phyloP scores from a whole-genome alignment of 345 rosid species.

The Pistacia integerrima region DNA sequence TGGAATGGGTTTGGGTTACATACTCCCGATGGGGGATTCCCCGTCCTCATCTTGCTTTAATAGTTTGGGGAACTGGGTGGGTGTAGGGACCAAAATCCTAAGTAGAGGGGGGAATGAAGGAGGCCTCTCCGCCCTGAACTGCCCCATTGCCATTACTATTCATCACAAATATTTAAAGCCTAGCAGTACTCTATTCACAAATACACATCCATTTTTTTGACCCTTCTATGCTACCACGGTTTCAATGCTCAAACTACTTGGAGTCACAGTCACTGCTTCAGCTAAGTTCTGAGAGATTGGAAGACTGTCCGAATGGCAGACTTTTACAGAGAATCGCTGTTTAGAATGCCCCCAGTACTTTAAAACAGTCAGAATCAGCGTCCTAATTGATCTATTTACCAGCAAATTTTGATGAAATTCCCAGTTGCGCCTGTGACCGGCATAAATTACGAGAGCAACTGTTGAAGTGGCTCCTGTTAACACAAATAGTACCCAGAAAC shows the following conservation, averaged over 20 bases:
- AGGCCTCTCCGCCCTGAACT: too few relatives aligned
- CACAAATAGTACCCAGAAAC: constrained; percentile 23
- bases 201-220: not conserved
- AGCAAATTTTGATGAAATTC: not conserved
- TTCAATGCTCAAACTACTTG: not conserved
- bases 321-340: not conserved
- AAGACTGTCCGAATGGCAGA: not conserved
- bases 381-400: not conserved
- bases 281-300: not conserved
- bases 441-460: constrained; percentile 13
- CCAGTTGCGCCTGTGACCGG: not conserved
- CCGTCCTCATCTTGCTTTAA: too few relatives aligned
- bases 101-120: too few relatives aligned
- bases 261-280: not conserved
- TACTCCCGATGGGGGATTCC: too few relatives aligned
- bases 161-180: too few relatives aligned
- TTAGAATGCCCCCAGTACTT: not conserved
- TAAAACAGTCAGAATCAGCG: not conserved
- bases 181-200: too few relatives aligned
- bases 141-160: too few relatives aligned
- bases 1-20: too few relatives aligned
- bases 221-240: not conserved
- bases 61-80: too few relatives aligned
- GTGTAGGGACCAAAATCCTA: too few relatives aligned
- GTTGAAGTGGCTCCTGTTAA: constrained; percentile 29